Evolutionary conservation across 139 green algal species (phyloP), one percentile per base, ranked within the genome.

Genomic region (Edaphochlamys debaryana): DNA sequence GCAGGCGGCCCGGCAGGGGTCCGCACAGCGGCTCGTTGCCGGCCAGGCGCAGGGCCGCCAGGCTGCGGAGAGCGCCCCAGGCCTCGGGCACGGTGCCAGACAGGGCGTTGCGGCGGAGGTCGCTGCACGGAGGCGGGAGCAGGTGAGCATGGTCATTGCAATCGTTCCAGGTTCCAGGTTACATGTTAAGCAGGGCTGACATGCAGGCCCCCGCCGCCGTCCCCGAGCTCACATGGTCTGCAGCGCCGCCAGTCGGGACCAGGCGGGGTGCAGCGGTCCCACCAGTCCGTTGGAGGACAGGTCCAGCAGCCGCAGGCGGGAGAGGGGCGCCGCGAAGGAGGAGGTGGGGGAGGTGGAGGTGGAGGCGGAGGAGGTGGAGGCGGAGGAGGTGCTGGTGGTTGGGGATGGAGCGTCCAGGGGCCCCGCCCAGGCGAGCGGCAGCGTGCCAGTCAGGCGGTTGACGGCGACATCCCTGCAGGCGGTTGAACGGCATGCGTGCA

Each of bases 161-260:
- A 19, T 17, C 54, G 54, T 63, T 27, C 48, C 48, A 54, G 48
- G 15, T 54, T n/a, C n/a, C n/a, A n/a, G n/a, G n/a, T n/a, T n/a
- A n/a, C n/a, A n/a, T n/a, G n/a, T n/a, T n/a, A n/a, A n/a, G n/a
- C n/a, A n/a, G n/a, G n/a, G n/a, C n/a, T n/a, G n/a, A n/a, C n/a
- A n/a, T n/a, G n/a, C n/a, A n/a, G n/a, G n/a, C n/a, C n/a, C n/a
- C n/a, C n/a, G n/a, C n/a, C n/a, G n/a, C n/a, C n/a, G n/a, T n/a
- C n/a, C n/a, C n/a, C n/a, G n/a, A n/a, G 64, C 79, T 64, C 20
- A 85, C 79, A 71, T 15, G 1, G 69, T 37, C 32, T 85, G 79
- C 30, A 85, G 67, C 1, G 67, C 69, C 13, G 52, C n/a, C 17
- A 85, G 56, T 22, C 45, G 45, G 0, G 79, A 85, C 54, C 68